Base-by-base conservation (phyloP, 2,329 filamentous ascomycete genomes). In the Pseudogymnoascus verrucosus region DNA sequence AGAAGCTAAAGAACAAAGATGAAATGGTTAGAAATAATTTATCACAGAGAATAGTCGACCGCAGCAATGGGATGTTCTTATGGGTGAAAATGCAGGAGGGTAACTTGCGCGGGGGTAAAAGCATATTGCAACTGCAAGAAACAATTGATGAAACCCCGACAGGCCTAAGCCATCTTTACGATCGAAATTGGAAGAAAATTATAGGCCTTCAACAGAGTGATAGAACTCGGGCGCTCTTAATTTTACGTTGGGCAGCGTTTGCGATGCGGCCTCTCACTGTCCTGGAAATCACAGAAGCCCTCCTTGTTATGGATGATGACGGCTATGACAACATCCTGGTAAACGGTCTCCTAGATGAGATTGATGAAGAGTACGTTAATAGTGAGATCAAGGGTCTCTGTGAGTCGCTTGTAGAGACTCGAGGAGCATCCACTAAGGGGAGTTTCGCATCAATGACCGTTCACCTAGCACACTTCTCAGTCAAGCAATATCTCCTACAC, bases 321-420 rank as follows among this genome's bases (percentile, higher is more conserved):
- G 63, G 67, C 7, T 61, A 62, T 19, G 68, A 67, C 10, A 62
- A 65, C 0, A 40, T 72, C 0, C 66, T 65, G 0, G n/a, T 63
- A 0, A 69, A 73, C 0, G 69, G 76, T 0, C 34, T 74, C 0
- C 72, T 72, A 0, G 71, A 75, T 4, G 14, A 16, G 0, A 14
- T 74, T 1, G 65, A 74, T 10, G 68, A 76, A 0, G 70, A 72
- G 0, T 75, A 74, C 34, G 26, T 76, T 6, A 64, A 69, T 14
- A 66, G 62, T 7, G 70, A 74, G 31, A 71, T 76, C 3, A 5
- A 71, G 0, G 65, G 67, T 1, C 64, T 72, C 1, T 77, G 73
- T 26, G 70, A 68, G 0, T 70, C 71, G 0, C 62, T 77, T 1
- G 1, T 77, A 1, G 74, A 75, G 21, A 60, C 74, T 5, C 44